A percentile compares a stretch with the other conserved stretches of the same genome.
Evolutionary conservation across 106 monocot genomes (phyloP).

Genomic region (Dendrobium catenatum): DNA sequence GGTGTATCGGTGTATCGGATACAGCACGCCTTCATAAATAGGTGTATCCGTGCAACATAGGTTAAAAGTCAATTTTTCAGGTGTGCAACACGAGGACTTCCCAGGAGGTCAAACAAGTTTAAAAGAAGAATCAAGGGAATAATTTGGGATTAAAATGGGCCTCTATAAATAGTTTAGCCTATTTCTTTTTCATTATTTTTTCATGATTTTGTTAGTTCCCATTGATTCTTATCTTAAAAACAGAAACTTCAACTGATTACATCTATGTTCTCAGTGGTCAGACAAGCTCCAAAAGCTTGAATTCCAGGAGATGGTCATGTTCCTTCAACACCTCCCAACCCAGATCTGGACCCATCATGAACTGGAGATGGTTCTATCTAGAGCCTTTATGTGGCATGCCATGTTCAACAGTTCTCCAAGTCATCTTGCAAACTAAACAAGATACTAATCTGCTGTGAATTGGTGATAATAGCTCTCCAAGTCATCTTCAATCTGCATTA

Average conservation of each 20-base stretch:
- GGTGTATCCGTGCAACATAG: too few relatives aligned
- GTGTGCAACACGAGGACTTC: too few relatives aligned
- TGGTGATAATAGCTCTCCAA: background rate
- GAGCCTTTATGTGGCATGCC: constrained; percentile 98
- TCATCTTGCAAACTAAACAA: constrained; percentile 60
- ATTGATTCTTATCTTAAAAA: background rate
- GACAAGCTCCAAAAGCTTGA: constrained; percentile 82
- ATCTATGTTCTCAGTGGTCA: constrained; percentile 64
- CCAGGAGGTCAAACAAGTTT: too few relatives aligned
- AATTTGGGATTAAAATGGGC: too few relatives aligned
- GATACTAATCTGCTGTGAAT: background rate
- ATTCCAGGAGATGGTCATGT: constrained; percentile 99
- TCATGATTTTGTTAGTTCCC: background rate
- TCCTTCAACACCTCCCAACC: constrained; percentile 92
- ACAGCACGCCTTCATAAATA: too few relatives aligned
- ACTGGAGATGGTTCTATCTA: constrained; percentile 91
- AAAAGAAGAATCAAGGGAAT: too few relatives aligned
- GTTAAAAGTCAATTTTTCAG: too few relatives aligned
- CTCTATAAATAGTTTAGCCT: too few relatives aligned
- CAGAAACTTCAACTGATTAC: background rate
- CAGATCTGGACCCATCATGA: constrained; percentile 86
- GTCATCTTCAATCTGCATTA: background rate
- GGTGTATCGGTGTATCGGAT: too few relatives aligned
- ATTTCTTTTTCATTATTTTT: background rate
- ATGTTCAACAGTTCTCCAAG: constrained; percentile 98